These are phyloP conservation scores for Mycena sanguinolenta DNA, from an alignment of 768 basidiomycete genomes.

Conservation along the genomic window DNA sequence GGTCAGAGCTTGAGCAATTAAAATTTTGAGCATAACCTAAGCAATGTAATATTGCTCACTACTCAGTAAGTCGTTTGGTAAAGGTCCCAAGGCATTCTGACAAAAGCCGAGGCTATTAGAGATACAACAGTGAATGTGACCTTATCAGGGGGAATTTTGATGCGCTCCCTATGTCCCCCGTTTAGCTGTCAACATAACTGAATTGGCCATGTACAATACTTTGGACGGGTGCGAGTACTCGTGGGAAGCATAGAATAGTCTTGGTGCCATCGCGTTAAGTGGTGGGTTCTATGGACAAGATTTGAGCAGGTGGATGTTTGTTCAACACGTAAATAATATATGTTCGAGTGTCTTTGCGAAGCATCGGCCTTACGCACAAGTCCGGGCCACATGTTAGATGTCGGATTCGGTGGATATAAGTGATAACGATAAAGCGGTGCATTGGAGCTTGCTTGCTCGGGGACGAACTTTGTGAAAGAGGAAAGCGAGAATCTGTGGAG, in stretches of 20 bases:
- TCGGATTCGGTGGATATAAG: background rate
- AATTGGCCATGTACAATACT: background rate
- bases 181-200: background rate
- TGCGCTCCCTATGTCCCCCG: background rate
- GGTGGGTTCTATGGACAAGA: no score
- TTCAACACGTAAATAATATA: conserved; percentile 2
- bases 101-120: no score
- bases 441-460: background rate
- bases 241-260: background rate
- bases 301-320: background rate
- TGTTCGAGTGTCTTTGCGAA: background rate
- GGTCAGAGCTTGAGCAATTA: no score
- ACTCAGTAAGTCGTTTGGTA: no score
- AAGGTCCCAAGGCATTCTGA: no score
- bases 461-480: background rate
- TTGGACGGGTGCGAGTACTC: background rate
- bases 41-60: no score
- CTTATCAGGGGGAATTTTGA: no score
- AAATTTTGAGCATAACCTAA: no score
- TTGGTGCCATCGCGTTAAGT: background rate
- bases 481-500: background rate
- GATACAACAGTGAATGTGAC: background rate
- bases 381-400: no score
- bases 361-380: background rate
- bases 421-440: background rate